These are phyloP conservation scores for Luffa acutangula DNA, from an alignment of 306 rosid genomes.

Conservation along the genomic window DNA sequence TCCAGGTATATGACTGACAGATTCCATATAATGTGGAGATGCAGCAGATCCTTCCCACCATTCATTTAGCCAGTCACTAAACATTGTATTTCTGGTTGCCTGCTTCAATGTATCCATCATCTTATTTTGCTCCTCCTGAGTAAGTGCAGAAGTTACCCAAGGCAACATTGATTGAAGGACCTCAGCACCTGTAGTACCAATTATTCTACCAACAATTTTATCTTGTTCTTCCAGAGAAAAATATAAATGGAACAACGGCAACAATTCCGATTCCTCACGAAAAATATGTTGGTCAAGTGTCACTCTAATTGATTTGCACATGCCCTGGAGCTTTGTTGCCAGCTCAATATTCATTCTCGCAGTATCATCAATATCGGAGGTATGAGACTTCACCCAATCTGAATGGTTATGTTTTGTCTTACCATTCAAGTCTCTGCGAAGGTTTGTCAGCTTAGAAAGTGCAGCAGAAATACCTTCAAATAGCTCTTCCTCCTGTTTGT, in stretches of 20 bases:
- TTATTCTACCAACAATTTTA: constrained; percentile 85
- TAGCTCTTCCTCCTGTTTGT: constrained; percentile 84
- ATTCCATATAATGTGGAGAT: constrained; percentile 32
- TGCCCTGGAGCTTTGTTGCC: constrained; percentile 96
- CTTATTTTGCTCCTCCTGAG: constrained; percentile 90
- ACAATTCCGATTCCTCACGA: constrained; percentile 91
- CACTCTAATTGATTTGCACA: constrained; percentile 88
- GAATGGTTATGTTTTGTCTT: constrained; percentile 20
- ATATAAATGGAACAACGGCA: constrained; percentile 87
- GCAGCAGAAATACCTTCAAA: constrained; percentile 74
- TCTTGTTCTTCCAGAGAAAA: constrained; percentile 96
- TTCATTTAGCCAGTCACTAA: constrained; percentile 95
- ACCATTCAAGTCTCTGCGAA: constrained; percentile 45
- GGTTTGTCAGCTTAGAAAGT: constrained; percentile 74
- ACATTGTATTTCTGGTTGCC: constrained; percentile 94
- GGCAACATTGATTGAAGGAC: constrained; percentile 99
- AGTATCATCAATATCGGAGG: not conserved
- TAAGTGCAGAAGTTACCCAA: constrained; percentile 98
- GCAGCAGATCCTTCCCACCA: constrained; percentile 80
- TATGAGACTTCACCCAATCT: constrained; percentile 22
- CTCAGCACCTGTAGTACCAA: constrained; percentile 99
- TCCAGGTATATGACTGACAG: constrained; percentile 15
- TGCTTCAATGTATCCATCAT: constrained; percentile 99
- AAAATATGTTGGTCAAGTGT: constrained; percentile 92
- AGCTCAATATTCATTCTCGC: constrained; percentile 66